These are phyloP conservation scores for Chytriomyces sp. DNA, from an alignment of 192 early-diverging fungal species.

Conservation along the genomic window DNA sequence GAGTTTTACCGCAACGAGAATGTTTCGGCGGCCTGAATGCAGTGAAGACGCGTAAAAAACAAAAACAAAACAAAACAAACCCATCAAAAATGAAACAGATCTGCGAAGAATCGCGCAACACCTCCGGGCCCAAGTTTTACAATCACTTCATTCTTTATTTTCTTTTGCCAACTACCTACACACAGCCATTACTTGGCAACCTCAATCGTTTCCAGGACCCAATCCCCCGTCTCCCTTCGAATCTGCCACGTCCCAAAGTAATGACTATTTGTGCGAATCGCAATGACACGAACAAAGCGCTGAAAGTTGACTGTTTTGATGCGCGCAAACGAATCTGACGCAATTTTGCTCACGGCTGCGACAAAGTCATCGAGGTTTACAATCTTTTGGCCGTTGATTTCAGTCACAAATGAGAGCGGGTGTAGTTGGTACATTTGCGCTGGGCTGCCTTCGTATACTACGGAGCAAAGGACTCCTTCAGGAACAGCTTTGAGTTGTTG, in stretches of 20 bases:
- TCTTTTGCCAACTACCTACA: too few species aligned
- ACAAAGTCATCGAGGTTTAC: slow-evolving; percentile 39
- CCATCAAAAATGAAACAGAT: too few species aligned
- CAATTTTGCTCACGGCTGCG: slow-evolving; percentile 35
- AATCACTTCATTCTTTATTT: background rate
- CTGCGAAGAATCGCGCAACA: too few species aligned
- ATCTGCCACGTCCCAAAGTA: slow-evolving; percentile 53
- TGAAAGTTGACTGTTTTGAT: slow-evolving; percentile 42
- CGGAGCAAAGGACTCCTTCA: slow-evolving; percentile 47
- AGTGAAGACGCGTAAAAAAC: too few species aligned
- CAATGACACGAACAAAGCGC: slow-evolving; percentile 46
- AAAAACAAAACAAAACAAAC: too few species aligned
- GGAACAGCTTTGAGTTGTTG: slow-evolving; percentile 52
- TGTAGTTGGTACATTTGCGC: slow-evolving; percentile 49
- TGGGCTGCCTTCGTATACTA: slow-evolving; percentile 52
- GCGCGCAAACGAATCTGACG: slow-evolving; percentile 42
- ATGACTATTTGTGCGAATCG: slow-evolving; percentile 46
- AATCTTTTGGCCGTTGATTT: slow-evolving; percentile 38
- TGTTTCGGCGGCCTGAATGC: too few species aligned
- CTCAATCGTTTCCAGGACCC: slow-evolving; percentile 20
- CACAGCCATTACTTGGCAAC: background rate
- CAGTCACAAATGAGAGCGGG: slow-evolving; percentile 45
- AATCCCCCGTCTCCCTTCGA: background rate
- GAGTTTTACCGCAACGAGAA: too few species aligned
- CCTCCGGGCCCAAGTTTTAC: too few species aligned